Base-by-base conservation (phyloP, 192 early-diverging fungal species). In the Gryganskiella cystojenkinii region DNA sequence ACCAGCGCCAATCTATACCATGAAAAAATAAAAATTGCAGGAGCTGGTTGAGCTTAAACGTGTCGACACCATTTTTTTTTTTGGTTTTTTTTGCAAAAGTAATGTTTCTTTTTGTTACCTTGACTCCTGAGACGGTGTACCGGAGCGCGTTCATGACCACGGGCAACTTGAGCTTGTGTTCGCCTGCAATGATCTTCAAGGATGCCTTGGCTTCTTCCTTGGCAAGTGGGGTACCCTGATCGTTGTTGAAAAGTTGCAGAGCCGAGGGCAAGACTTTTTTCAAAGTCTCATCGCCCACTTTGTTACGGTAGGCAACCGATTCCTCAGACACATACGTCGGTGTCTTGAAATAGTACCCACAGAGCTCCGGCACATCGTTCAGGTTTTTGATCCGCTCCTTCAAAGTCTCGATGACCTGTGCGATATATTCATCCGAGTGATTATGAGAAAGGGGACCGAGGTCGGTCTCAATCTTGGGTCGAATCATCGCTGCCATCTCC, bases 61-160 rank as follows among this genome's bases (percentile, higher is more conserved):
- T n/a, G n/a, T n/a, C n/a, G n/a, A n/a, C n/a, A n/a, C n/a, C n/a
- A n/a, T n/a, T n/a, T n/a, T n/a, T n/a, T n/a, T n/a, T n/a, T n/a
- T n/a, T n/a, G n/a, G n/a, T n/a, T n/a, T n/a, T n/a, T n/a, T n/a
- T n/a, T n/a, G n/a, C n/a, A n/a, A n/a, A n/a, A n/a, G n/a, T n/a
- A n/a, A n/a, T n/a, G n/a, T n/a, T n/a, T n/a, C n/a, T n/a, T n/a
- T n/a, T n/a, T n/a, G n/a, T n/a, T 71, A 80, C 81, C 72, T 79
- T 80, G 19, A 83, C 81, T 17, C 91, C 92, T 7, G 92, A 92
- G 2, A 92, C 82, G 4, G 82, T 84, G 68, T 87, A 91, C 22
- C 92, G 72, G 30, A 92, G 75, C 24, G 85, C 84, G 71, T 89
- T 86, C 91, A 91, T 88, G 4, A 86, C 83, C 10, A 85, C 83